These are phyloP conservation scores for Hypoxylon fragiforme DNA, from an alignment of 495 filamentous ascomycete species.

Conservation along the genomic window DNA sequence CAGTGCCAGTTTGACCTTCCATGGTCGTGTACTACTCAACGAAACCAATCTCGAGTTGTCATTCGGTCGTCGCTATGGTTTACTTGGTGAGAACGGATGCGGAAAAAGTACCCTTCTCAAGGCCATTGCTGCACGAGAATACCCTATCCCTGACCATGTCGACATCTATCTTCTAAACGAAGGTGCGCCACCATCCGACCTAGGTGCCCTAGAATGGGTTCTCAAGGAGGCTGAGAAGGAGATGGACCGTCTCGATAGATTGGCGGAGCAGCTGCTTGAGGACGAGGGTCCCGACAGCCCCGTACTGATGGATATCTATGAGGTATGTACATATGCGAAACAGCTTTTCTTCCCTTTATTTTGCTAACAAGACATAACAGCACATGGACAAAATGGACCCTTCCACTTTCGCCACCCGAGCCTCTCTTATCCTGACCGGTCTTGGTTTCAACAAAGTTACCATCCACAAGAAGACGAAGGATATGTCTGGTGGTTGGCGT, in stretches of 20 bases:
- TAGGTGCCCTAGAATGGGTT: constrained; percentile 96
- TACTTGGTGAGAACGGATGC: constrained; percentile 98
- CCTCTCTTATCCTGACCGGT: constrained; percentile 96
- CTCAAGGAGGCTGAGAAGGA: constrained; percentile 94
- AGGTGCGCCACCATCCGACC: constrained; percentile 85
- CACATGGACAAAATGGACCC: constrained; percentile 99
- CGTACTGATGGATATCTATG: constrained; percentile 92
- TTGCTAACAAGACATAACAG: constrained; percentile 51
- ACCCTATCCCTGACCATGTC: constrained; percentile 91
- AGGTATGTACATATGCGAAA: constrained; percentile 62
- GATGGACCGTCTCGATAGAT: constrained; percentile 81
- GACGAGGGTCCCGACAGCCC: constrained; percentile 87
- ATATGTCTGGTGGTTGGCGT: constrained; percentile 99
- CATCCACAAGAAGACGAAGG: constrained; percentile 98
- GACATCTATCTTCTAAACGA: constrained; percentile 99
- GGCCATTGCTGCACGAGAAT: constrained; percentile 91
- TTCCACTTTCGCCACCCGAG: constrained; percentile 97
- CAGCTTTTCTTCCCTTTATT: neutral
- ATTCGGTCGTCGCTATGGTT: constrained; percentile 88
- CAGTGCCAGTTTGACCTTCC: constrained; percentile 91
- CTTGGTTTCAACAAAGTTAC: constrained; percentile 98
- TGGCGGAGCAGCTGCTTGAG: constrained; percentile 90
- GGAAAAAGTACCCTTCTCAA: constrained; percentile 97
- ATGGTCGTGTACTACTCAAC: constrained; percentile 92
- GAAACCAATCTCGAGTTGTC: constrained; percentile 93